Conservation (phyloP, 441 rosid genomes). For the Gossypium trilobum region DNA sequence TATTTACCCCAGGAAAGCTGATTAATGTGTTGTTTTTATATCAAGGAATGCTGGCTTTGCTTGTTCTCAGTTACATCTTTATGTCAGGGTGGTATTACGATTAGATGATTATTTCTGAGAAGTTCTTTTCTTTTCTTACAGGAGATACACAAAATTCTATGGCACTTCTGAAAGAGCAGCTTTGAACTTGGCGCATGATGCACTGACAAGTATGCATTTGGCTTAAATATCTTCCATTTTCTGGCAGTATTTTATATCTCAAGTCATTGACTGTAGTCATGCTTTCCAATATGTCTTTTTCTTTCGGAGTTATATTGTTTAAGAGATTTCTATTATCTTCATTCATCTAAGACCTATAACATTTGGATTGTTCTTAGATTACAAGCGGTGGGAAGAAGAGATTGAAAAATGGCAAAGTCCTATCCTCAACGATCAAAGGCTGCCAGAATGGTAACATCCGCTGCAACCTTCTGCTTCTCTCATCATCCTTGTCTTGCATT, state of each 20-base stretch:
- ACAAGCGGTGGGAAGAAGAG: constrained; percentile 89
- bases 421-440: constrained; percentile 60
- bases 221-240: constrained; percentile 7
- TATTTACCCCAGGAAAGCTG: neutral
- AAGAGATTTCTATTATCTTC: neutral
- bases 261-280: neutral
- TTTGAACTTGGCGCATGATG: constrained; percentile 74
- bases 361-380: constrained; percentile 40
- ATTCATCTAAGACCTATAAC: neutral
- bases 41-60: neutral
- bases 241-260: constrained; percentile 3
- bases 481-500: neutral
- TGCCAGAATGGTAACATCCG: constrained; percentile 76
- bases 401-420: constrained; percentile 93
- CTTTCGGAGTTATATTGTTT: constrained; percentile 4
- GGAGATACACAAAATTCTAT: constrained; percentile 90
- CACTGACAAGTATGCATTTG: constrained; percentile 58
- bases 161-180: constrained; percentile 87
- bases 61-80: neutral
- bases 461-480: neutral
- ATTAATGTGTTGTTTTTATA: neutral
- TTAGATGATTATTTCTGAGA: neutral
- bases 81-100: neutral
- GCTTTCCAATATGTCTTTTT: neutral
- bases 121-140: constrained; percentile 23